Evolutionary conservation across 1,139 yeast species (phyloP).

Genomic region (Barnettozyma hawaiiensis): DNA sequence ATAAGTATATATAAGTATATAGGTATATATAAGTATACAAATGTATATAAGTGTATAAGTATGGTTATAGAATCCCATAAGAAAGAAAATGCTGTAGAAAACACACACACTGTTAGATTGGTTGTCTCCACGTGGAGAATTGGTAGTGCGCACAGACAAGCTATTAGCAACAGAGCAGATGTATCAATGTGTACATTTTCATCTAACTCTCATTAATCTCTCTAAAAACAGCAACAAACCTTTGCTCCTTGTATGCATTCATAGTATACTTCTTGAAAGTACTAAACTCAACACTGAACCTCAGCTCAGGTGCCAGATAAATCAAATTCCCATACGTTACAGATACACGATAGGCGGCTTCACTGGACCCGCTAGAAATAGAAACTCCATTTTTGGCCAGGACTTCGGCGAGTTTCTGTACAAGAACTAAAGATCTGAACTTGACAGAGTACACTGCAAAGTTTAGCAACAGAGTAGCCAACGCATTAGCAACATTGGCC

Average conservation of each 20-base stretch:
- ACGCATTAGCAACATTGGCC: slow-evolving; percentile 36
- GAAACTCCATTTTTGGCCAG: slow-evolving; percentile 22
- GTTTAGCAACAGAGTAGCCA: slow-evolving; percentile 50
- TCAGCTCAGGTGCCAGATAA: slow-evolving; percentile 28
- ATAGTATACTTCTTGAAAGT: slow-evolving; percentile 2
- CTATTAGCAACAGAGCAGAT: no score
- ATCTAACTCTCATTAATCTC: background rate
- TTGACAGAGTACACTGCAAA: slow-evolving; percentile 35
- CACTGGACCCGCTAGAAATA: slow-evolving; percentile 34
- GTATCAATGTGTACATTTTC: no score
- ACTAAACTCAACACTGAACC: slow-evolving; percentile 5
- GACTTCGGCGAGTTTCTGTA: slow-evolving; percentile 27
- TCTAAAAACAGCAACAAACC: background rate
- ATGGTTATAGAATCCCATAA: no score
- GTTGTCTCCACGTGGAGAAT: no score
- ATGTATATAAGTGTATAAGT: no score
- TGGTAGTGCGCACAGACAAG: no score
- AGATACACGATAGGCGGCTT: slow-evolving; percentile 50
- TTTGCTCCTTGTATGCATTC: background rate
- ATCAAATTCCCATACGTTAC: slow-evolving; percentile 48
- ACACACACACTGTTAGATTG: no score
- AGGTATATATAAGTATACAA: no score
- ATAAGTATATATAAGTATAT: no score
- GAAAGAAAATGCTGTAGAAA: no score
- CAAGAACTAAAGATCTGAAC: slow-evolving; percentile 23